phyloP scores from a whole-genome alignment of 768 basidiomycete genomes.

The Lactarius vividus region DNA sequence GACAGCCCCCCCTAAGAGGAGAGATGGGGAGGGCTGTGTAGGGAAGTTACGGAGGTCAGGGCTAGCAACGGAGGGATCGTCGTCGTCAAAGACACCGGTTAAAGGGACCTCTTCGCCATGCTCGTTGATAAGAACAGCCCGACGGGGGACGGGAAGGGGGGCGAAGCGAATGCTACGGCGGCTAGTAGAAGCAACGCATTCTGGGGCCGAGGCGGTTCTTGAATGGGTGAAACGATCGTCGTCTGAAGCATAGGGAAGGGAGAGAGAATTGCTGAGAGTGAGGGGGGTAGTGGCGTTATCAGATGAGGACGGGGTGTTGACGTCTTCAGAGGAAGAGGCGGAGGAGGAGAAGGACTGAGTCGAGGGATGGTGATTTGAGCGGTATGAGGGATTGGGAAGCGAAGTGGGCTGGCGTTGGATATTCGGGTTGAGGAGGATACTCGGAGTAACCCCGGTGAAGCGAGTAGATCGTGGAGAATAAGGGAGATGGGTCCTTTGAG shows the following conservation, averaged over 20 bases:
- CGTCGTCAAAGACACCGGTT: constrained; percentile 33
- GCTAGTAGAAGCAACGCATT: constrained; percentile 11
- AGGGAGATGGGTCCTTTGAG: neutral
- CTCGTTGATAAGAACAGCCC: constrained; percentile 45
- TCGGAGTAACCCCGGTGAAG: neutral
- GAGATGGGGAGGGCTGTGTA: constrained; percentile 19
- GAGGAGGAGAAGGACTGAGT: constrained; percentile 20
- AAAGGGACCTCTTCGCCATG: constrained; percentile 44
- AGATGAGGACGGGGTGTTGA: constrained; percentile 18
- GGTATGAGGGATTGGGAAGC: constrained; percentile 14
- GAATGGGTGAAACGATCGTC: constrained; percentile 9
- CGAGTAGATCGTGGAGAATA: neutral
- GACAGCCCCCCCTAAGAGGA: constrained; percentile 24
- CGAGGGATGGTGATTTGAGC: constrained; percentile 9
- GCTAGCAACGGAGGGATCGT: constrained; percentile 29
- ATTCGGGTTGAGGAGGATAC: constrained; percentile 20
- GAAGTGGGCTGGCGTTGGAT: neutral
- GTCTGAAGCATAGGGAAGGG: constrained; percentile 19
- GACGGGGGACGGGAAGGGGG: constrained; percentile 75
- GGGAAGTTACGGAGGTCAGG: constrained; percentile 28
- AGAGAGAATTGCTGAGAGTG: constrained; percentile 5
- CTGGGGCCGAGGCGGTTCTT: constrained; percentile 8
- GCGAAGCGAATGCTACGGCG: constrained; percentile 69
- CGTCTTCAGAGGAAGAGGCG: constrained; percentile 17
- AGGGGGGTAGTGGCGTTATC: constrained; percentile 6